A percentile compares a stretch with the other conserved stretches of the same genome.
Evolutionary conservation across 1,284 basidiomycete species (phyloP).

Genomic region (Ustanciosporium gigantosporum): DNA sequence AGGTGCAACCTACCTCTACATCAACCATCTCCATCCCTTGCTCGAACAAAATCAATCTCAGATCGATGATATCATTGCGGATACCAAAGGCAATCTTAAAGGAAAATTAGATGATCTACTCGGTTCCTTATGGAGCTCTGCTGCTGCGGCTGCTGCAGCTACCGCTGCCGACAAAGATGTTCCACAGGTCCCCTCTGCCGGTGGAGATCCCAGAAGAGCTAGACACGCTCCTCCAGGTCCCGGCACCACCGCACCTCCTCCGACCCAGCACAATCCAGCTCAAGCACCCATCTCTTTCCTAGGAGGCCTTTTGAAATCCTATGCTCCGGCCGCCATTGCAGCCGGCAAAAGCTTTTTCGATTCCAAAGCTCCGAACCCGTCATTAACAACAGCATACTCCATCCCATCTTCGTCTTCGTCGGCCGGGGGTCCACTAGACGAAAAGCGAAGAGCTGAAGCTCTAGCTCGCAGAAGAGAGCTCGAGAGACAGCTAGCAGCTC

Average conservation of each 20-base stretch:
- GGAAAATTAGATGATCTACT: constrained; percentile 5
- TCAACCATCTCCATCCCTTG: constrained; percentile 75
- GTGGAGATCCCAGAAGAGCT: background rate
- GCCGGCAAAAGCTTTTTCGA: constrained; percentile 17
- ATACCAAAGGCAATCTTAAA: constrained; percentile 22
- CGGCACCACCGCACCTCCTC: constrained; percentile 5
- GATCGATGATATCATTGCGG: constrained; percentile 75
- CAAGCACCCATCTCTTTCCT: constrained; percentile 19
- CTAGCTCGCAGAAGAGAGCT: constrained; percentile 12
- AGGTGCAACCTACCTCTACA: constrained; percentile 81
- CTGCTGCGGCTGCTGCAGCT: background rate
- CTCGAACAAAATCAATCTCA: constrained; percentile 74
- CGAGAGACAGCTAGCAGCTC: constrained; percentile 21
- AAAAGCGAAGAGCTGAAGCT: constrained; percentile 3
- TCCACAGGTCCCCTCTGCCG: background rate
- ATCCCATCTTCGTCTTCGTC: constrained; percentile 4
- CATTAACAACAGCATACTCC: constrained; percentile 6
- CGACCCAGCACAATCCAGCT: constrained; percentile 30
- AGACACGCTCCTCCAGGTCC: constrained; percentile 11
- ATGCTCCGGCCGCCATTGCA: constrained; percentile 30
- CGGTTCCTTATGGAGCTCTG: constrained; percentile 11
- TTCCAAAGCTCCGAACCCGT: constrained; percentile 9
- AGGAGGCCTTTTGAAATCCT: constrained; percentile 23
- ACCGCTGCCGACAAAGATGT: constrained; percentile 2
- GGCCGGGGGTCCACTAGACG: background rate